Evolutionary conservation across 2,329 filamentous ascomycete genomes (phyloP).

Genomic region (Exophiala oligosperma): DNA sequence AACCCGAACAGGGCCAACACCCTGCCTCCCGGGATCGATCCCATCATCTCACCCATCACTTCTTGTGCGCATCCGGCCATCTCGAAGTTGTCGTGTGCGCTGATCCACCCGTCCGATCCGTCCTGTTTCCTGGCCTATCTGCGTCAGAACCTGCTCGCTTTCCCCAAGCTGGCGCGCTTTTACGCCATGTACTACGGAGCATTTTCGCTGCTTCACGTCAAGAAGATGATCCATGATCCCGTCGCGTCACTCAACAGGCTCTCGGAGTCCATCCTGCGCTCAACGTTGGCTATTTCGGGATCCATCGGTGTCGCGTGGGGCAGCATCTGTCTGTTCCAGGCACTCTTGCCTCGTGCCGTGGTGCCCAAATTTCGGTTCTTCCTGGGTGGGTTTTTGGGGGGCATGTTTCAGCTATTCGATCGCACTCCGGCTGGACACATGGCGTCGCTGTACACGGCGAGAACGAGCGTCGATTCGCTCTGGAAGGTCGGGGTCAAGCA

Average conservation of each 20-base stretch:
- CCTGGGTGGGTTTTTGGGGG: slow-evolving; percentile 80
- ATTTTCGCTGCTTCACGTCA: slow-evolving; percentile 69
- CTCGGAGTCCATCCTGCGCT: slow-evolving; percentile 67
- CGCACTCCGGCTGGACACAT: slow-evolving; percentile 49
- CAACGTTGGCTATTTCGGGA: slow-evolving; percentile 76
- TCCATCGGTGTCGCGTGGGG: slow-evolving; percentile 87
- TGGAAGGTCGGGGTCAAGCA: slow-evolving; percentile 96
- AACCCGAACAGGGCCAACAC: slow-evolving; percentile 68
- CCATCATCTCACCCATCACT: slow-evolving; percentile 72
- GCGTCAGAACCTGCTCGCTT: slow-evolving; percentile 81
- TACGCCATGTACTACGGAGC: slow-evolving; percentile 69
- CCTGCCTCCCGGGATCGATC: slow-evolving; percentile 64
- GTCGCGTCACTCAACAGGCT: slow-evolving; percentile 66
- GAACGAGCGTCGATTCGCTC: slow-evolving; percentile 75
- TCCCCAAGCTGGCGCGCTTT: slow-evolving; percentile 75
- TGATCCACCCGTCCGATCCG: slow-evolving; percentile 83
- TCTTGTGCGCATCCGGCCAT: slow-evolving; percentile 85
- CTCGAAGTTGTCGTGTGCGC: slow-evolving; percentile 75
- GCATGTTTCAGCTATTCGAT: slow-evolving; percentile 80
- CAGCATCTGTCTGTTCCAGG: slow-evolving; percentile 84
- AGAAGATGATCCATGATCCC: slow-evolving; percentile 68
- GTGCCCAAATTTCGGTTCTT: slow-evolving; percentile 86
- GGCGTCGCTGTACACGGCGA: slow-evolving; percentile 75
- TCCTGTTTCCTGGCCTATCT: slow-evolving; percentile 86
- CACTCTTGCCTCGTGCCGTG: slow-evolving; percentile 69